Conservation (phyloP, 306 rosid genomes). For the Prunus mira region DNA sequence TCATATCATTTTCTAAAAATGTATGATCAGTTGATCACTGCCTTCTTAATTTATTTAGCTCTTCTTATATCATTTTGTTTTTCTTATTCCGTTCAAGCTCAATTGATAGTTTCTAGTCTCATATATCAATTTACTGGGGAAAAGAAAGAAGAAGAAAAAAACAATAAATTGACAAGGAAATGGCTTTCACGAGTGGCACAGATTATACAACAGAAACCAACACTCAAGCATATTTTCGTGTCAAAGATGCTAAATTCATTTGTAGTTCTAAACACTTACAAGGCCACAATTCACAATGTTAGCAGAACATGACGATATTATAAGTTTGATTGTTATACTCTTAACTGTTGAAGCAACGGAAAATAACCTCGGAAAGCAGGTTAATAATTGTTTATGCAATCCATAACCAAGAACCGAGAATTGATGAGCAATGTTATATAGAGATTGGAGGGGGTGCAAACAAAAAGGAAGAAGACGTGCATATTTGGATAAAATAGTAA, state of each 20-base stretch:
- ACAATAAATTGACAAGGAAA: neutral
- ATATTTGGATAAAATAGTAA: neutral
- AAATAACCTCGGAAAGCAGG: neutral
- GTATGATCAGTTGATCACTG: neutral
- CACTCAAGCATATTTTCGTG: neutral
- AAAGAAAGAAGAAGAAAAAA: neutral
- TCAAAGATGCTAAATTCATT: neutral
- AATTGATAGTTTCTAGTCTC: neutral
- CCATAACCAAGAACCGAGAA: neutral
- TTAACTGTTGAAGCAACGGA: neutral
- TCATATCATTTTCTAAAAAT: neutral
- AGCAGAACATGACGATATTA: neutral
- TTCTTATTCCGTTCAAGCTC: neutral
- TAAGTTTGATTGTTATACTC: neutral
- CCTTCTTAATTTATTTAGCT: constrained; percentile 2
- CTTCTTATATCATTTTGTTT: neutral
- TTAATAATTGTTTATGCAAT: neutral
- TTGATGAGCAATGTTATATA: neutral
- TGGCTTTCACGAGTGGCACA: neutral
- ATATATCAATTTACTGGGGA: neutral
- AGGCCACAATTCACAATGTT: neutral
- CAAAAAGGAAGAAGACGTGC: too few relatives aligned
- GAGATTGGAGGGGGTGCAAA: too few relatives aligned
- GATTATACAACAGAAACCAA: neutral
- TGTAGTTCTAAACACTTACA: neutral